Base-by-base conservation (phyloP, 441 rosid genomes). In the Mallotus repandus region DNA sequence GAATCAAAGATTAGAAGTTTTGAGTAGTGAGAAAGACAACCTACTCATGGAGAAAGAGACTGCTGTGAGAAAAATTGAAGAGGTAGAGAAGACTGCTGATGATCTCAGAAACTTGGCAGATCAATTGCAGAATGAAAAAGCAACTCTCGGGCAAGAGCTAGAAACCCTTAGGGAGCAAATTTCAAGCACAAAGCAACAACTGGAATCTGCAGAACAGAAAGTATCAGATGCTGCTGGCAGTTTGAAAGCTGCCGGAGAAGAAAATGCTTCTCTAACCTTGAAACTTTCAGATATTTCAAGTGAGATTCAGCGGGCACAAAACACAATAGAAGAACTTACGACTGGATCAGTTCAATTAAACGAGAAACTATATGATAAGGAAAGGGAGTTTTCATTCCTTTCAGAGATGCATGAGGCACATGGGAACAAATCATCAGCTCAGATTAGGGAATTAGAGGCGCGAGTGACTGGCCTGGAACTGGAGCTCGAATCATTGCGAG, bases 321-420 rank as follows among this genome's bases (percentile, higher is more conserved):
- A 80, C 55, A 74, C 70, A 10, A 70, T 83, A 63, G 74, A 87
- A 62, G 80, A 78, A 46, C 86, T 86, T 75, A 73, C 25, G 69
- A 74, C 76, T 69, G 89, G 87, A 76, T 71, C 86, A 16, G 83
- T 76, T 65, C 85, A 83, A 69, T 58, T 87, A 54, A 86, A 80
- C 81, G 91, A 84, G 81, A 84, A 75, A 65, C 69, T 82, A 74
- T 71, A 63, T 77, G 86, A 82, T 77, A 94, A 78, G 80, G 93
- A 87, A 65, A 83, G 81, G 70, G 93, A 87, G 62, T 69, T 85
- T 71, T 84, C 86, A 53, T 79, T 77, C 73, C 86, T 89, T 65
- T 60, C 81, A 41, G 91, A 84, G 81, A 65, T 71, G 86, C 91
- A 87, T 64, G 87, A 89, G 84, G 78, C 64, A 52, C 88, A 82